A percentile compares a stretch with the other conserved stretches of the same genome.
phyloP scores from a whole-genome alignment of 257 asterid species.

The Haberlea rhodopensis region DNA sequence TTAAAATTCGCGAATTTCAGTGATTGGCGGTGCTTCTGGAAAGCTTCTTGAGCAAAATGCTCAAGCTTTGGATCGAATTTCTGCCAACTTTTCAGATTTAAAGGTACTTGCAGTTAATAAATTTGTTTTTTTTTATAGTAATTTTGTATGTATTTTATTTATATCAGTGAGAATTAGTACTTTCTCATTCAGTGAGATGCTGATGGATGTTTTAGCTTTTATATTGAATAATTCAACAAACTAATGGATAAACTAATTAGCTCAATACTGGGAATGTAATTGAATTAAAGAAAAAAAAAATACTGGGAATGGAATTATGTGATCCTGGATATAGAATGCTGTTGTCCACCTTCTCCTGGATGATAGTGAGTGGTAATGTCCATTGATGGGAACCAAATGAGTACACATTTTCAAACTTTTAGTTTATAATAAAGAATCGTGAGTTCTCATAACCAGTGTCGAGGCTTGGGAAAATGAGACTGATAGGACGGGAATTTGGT shows the following conservation, averaged over 20 bases:
- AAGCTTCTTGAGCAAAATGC: slow-evolving; percentile 53
- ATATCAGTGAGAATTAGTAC: slow-evolving; percentile 2
- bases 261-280: no score
- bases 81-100: slow-evolving; percentile 42
- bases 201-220: slow-evolving; percentile 16
- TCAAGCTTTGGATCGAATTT: slow-evolving; percentile 50
- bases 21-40: slow-evolving; percentile 48
- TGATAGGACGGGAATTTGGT: neutral
- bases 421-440: neutral
- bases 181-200: slow-evolving; percentile 12
- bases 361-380: slow-evolving; percentile 8
- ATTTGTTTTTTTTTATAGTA: slow-evolving; percentile 4
- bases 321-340: slow-evolving; percentile 1
- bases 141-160: slow-evolving; percentile 18
- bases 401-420: neutral
- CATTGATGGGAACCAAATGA: neutral
- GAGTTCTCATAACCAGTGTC: slow-evolving; percentile 1
- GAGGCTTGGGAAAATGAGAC: neutral
- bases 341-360: neutral
- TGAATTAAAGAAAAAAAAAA: no score
- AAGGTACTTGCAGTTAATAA: slow-evolving; percentile 32
- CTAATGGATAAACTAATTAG: neutral
- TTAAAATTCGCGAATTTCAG: slow-evolving; percentile 35
- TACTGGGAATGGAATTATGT: neutral
- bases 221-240: neutral